Conservation (phyloP, 176 grass and related monocot species). For the Otatea glauca region DNA sequence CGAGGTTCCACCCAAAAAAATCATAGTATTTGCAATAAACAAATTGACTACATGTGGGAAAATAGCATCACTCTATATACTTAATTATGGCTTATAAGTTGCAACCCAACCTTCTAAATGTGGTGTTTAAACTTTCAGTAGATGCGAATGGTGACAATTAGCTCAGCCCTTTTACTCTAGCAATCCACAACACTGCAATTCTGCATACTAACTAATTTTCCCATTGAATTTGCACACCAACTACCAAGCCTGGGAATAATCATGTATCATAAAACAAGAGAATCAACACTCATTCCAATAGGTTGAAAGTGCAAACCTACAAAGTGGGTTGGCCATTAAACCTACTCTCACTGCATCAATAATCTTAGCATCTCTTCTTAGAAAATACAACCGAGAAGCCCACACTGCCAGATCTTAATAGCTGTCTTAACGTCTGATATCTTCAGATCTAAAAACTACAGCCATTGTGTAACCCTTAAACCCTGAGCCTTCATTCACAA, state of each 20-base stretch:
- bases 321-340: background rate
- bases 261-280: slow-evolving; percentile 1
- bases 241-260: background rate
- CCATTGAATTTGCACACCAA: slow-evolving; percentile 11
- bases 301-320: background rate
- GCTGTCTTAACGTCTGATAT: background rate
- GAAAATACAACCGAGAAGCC: slow-evolving; percentile 1
- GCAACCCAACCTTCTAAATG: background rate
- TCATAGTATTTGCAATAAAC: background rate
- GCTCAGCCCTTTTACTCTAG: background rate
- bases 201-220: slow-evolving; percentile 2
- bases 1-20: background rate
- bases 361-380: background rate
- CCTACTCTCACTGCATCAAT: background rate
- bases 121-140: slow-evolving; percentile 31
- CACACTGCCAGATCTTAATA: slow-evolving; percentile 11
- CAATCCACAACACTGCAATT: background rate
- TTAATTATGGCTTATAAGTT: background rate
- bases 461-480: slow-evolving; percentile 9
- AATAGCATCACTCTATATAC: background rate
- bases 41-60: background rate
- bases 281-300: background rate
- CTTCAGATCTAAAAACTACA: slow-evolving; percentile 31
- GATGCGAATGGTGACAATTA: background rate
- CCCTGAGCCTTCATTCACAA: slow-evolving; percentile 2